phyloP scores from a whole-genome alignment of 2,329 filamentous ascomycete genomes.

The Dryadomyces sulphureus region DNA sequence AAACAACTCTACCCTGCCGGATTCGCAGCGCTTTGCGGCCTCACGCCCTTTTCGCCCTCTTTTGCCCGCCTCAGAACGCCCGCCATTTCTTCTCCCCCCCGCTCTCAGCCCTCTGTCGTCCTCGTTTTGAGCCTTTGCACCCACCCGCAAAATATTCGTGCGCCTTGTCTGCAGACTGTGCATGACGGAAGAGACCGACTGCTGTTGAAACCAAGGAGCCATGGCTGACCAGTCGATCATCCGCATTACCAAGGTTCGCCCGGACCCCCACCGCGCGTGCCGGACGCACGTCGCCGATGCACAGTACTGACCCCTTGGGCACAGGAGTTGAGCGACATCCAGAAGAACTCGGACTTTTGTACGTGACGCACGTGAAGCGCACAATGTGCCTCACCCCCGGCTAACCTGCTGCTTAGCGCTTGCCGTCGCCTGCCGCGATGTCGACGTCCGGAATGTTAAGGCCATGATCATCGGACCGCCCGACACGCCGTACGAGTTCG shows the following conservation, averaged over 20 bases:
- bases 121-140: background rate
- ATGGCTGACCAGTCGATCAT: slow-evolving; percentile 82
- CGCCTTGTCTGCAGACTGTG: background rate
- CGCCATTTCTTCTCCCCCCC: background rate
- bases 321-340: slow-evolving; percentile 74
- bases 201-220: slow-evolving; percentile 7
- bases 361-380: slow-evolving; percentile 10
- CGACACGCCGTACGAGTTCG: slow-evolving; percentile 91
- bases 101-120: background rate
- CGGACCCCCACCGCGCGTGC: slow-evolving; percentile 1
- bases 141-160: too few species aligned
- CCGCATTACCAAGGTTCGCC: slow-evolving; percentile 64
- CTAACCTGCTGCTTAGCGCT: slow-evolving; percentile 42
- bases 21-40: background rate
- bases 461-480: slow-evolving; percentile 85
- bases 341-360: slow-evolving; percentile 75
- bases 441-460: slow-evolving; percentile 75
- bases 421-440: slow-evolving; percentile 73
- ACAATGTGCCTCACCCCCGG: too few species aligned
- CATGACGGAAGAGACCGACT: background rate
- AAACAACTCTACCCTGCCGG: background rate
- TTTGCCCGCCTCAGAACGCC: background rate
- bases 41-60: background rate
- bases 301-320: background rate
- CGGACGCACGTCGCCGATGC: background rate